phyloP scores from a whole-genome alignment of 192 early-diverging fungal species.

The Podochytrium sp. region DNA sequence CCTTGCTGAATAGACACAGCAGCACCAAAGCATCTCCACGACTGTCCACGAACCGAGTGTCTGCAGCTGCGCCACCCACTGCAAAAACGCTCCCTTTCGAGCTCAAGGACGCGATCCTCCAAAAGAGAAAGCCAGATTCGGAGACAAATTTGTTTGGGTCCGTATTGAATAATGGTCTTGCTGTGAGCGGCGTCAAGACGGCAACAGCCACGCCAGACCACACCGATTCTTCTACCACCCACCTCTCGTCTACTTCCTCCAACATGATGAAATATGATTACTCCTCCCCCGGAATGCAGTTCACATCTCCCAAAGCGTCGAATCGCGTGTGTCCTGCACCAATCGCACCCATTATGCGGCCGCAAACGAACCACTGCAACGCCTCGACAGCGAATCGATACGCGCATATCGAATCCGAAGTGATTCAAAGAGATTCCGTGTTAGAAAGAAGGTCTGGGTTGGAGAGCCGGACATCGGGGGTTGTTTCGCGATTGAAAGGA shows the following conservation, averaged over 20 bases:
- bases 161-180: too few species aligned
- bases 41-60: too few species aligned
- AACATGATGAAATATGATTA: too few species aligned
- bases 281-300: too few species aligned
- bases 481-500: constrained; percentile 11
- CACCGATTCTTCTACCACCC: neutral
- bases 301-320: constrained; percentile 5
- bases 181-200: neutral
- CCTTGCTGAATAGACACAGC: too few species aligned
- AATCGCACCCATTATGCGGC: neutral
- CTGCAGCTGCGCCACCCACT: neutral
- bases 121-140: neutral
- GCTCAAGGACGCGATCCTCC: neutral
- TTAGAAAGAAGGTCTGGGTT: neutral
- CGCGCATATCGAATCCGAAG: neutral
- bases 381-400: neutral
- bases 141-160: neutral
- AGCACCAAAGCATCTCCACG: too few species aligned
- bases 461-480: neutral
- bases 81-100: neutral
- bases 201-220: neutral
- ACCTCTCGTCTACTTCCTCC: too few species aligned
- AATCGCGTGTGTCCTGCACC: neutral
- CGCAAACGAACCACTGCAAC: constrained; percentile 13
- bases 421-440: neutral